These are phyloP conservation scores for Pythium sp. DNA, from an alignment of 352 stramenopile genomes.

Conservation along the genomic window DNA sequence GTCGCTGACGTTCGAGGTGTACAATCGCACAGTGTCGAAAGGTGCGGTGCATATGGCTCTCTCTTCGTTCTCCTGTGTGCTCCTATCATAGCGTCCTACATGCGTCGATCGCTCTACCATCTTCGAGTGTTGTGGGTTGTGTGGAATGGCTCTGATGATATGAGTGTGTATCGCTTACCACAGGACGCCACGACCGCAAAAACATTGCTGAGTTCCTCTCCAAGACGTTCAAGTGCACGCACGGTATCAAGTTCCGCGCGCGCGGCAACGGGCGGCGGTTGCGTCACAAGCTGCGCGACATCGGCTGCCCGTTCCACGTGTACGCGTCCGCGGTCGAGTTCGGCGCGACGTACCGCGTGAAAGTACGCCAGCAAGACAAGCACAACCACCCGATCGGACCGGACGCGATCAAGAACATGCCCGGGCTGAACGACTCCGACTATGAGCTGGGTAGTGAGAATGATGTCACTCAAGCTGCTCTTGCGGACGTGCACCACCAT, in stretches of 20 bases:
- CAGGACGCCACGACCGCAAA: slow-evolving; percentile 67
- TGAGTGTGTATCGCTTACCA: not conserved
- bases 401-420: slow-evolving; percentile 58
- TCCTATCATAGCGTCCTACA: not conserved
- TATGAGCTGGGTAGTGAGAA: slow-evolving; percentile 42
- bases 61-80: not conserved
- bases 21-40: slow-evolving; percentile 86
- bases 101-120: not conserved
- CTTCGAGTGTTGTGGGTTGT: not conserved
- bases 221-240: slow-evolving; percentile 85
- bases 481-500: slow-evolving; percentile 12
- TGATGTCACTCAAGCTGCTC: slow-evolving; percentile 5
- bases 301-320: slow-evolving; percentile 77
- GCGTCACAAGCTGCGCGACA: slow-evolving; percentile 67
- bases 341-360: slow-evolving; percentile 61
- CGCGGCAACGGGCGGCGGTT: slow-evolving; percentile 64
- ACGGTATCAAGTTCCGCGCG: slow-evolving; percentile 81
- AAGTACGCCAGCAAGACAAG: slow-evolving; percentile 66
- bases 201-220: slow-evolving; percentile 71
- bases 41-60: slow-evolving; percentile 8
- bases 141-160: not conserved
- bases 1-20: slow-evolving; percentile 81
- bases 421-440: slow-evolving; percentile 49
- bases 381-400: slow-evolving; percentile 79
- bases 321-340: slow-evolving; percentile 73